A percentile compares a stretch with the other conserved stretches of the same genome.
phyloP scores from a whole-genome alignment of 2,329 filamentous ascomycete genomes.

The Claviceps sp. region DNA sequence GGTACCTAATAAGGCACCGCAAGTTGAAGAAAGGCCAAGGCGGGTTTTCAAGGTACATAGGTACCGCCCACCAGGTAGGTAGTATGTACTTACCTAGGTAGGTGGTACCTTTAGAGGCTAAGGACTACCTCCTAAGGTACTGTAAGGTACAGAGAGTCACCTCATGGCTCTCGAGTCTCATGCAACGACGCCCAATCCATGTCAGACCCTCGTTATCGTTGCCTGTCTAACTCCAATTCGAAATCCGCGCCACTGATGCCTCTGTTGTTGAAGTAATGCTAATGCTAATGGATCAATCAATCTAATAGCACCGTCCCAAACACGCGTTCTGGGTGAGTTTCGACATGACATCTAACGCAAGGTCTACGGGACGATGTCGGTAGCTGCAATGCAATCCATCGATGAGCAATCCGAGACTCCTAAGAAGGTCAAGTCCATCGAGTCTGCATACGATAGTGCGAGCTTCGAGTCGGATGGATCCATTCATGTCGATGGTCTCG shows the following conservation, averaged over 20 bases:
- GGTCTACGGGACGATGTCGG: not conserved
- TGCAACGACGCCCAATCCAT: not conserved
- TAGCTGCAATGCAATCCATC: slow-evolving; percentile 32
- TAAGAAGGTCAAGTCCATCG: slow-evolving; percentile 46
- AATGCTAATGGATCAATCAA: not conserved
- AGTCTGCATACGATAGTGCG: slow-evolving; percentile 67
- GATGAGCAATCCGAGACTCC: slow-evolving; percentile 30
- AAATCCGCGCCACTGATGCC: not conserved
- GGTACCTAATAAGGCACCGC: not conserved
- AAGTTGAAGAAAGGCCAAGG: no score
- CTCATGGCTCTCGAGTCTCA: not conserved
- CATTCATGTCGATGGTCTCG: slow-evolving; percentile 67
- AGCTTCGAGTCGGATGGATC: slow-evolving; percentile 78
- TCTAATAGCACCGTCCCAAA: not conserved
- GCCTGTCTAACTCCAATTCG: not conserved
- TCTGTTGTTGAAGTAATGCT: not conserved
- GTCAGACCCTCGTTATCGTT: not conserved
- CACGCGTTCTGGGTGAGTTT: not conserved
- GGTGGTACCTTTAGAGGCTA: no score
- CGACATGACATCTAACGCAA: slow-evolving; percentile 4
- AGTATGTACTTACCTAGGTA: no score
- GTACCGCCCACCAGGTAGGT: no score
- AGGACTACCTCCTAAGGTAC: no score
- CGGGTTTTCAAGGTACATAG: not conserved
- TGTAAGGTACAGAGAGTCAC: not conserved